Conservation (phyloP, 2,329 filamentous ascomycete genomes). For the Trichothecium roseum region DNA sequence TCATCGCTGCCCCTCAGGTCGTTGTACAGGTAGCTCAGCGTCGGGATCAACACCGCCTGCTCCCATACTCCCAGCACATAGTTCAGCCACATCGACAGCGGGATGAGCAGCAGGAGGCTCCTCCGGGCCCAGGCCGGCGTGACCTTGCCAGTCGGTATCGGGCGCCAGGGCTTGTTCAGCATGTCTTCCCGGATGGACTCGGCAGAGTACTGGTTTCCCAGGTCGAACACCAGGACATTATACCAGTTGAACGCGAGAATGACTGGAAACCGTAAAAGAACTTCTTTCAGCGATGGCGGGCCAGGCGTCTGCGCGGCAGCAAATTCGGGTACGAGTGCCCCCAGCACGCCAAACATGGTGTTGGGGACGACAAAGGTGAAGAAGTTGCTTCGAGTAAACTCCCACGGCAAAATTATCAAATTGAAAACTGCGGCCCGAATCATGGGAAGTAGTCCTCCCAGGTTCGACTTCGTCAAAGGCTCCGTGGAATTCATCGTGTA, state of each 20-base stretch:
- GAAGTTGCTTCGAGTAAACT: constrained; percentile 14
- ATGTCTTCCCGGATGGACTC: constrained; percentile 23
- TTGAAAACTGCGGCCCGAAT: no score
- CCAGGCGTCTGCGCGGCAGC: background rate
- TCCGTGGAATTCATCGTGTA: no score
- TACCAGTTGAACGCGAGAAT: constrained; percentile 12
- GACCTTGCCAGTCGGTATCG: constrained; percentile 16
- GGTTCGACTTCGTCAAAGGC: no score
- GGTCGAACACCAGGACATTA: constrained; percentile 17
- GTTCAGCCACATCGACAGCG: constrained; percentile 10
- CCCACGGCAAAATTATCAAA: constrained; percentile 7
- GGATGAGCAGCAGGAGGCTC: constrained; percentile 14
- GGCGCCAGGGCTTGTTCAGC: constrained; percentile 28
- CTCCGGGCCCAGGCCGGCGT: constrained; percentile 12
- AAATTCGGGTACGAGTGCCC: constrained; percentile 11
- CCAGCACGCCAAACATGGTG: constrained; percentile 18
- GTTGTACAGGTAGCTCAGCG: constrained; percentile 29
- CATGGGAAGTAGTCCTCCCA: no score
- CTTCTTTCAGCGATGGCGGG: background rate
- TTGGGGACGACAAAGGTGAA: constrained; percentile 16
- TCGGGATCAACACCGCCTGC: constrained; percentile 18
- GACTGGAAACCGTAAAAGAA: constrained; percentile 10
- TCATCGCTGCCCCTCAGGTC: constrained; percentile 20
- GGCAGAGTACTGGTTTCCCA: constrained; percentile 25
- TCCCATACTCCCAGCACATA: constrained; percentile 11